These are phyloP conservation scores for Vitis hybrid DNA, from an alignment of 177 flowering plant genomes.

Conservation along the genomic window DNA sequence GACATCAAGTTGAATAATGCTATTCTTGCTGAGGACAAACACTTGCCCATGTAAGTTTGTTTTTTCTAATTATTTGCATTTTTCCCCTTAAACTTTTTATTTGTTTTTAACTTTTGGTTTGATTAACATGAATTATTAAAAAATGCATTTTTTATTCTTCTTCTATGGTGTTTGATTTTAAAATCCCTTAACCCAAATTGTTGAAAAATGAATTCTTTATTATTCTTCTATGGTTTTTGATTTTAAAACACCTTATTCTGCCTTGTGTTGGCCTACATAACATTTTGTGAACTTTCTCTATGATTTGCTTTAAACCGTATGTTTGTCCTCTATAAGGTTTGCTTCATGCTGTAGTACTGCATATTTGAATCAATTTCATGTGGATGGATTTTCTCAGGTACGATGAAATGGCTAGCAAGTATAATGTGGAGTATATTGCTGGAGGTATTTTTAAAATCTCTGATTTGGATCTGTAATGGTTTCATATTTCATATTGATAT, in stretches of 20 bases:
- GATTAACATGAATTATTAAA: too few species aligned
- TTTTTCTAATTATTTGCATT: neutral
- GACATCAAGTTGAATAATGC: constrained; percentile 82
- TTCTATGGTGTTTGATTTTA: too few species aligned
- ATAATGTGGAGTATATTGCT: constrained; percentile 83
- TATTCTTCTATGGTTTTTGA: too few species aligned
- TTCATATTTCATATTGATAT: neutral
- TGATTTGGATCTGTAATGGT: neutral
- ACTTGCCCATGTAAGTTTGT: constrained; percentile 69
- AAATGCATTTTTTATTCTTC: too few species aligned
- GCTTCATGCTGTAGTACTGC: neutral
- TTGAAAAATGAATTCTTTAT: too few species aligned
- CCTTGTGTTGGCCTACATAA: too few species aligned
- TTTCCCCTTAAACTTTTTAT: neutral
- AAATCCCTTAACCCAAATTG: too few species aligned
- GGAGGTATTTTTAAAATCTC: constrained; percentile 60
- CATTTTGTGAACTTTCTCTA: neutral
- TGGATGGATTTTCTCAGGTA: constrained; percentile 38
- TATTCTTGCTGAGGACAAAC: constrained; percentile 94
- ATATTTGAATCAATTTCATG: neutral
- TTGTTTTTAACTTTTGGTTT: neutral
- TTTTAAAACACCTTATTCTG: too few species aligned
- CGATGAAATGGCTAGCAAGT: constrained; percentile 65
- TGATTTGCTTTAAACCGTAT: too few species aligned
- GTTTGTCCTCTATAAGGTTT: neutral